These are phyloP conservation scores for Aspergillus saccharolyticus DNA, from an alignment of 495 filamentous ascomycete genomes.

Conservation along the genomic window DNA sequence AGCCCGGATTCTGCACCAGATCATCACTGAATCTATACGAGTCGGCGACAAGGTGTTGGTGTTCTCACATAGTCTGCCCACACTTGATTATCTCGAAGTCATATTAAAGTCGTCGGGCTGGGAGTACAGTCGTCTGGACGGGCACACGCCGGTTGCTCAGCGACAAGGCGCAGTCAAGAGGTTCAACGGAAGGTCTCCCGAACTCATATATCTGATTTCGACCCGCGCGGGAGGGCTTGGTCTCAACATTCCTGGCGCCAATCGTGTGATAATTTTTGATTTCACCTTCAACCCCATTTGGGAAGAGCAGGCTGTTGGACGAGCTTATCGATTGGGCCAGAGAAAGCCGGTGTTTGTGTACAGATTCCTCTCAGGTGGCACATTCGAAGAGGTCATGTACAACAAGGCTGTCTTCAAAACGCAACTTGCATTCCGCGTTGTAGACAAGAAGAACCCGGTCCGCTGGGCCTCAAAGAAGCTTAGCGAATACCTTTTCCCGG, in stretches of 20 bases:
- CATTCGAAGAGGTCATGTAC: slow-evolving; percentile 67
- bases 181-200: slow-evolving; percentile 54
- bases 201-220: slow-evolving; percentile 69
- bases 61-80: slow-evolving; percentile 69
- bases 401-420: slow-evolving; percentile 74
- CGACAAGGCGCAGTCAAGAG: slow-evolving; percentile 57
- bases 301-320: slow-evolving; percentile 85
- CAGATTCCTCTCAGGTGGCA: slow-evolving; percentile 73
- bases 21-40: slow-evolving; percentile 56
- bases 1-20: slow-evolving; percentile 56
- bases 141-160: slow-evolving; percentile 43
- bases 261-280: slow-evolving; percentile 85
- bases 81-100: slow-evolving; percentile 62
- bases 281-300: slow-evolving; percentile 72
- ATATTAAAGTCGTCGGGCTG: slow-evolving; percentile 42
- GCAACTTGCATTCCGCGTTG: slow-evolving; percentile 69
- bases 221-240: slow-evolving; percentile 78
- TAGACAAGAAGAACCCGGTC: slow-evolving; percentile 74
- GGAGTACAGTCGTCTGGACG: slow-evolving; percentile 60
- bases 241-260: slow-evolving; percentile 79
- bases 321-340: slow-evolving; percentile 85
- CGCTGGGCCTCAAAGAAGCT: slow-evolving; percentile 48
- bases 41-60: slow-evolving; percentile 66
- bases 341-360: slow-evolving; percentile 81
- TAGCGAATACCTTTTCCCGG: slow-evolving; percentile 53